These are phyloP conservation scores for Trichomonas vaginalis DNA, from an alignment of 208 protist species.

Conservation along the genomic window DNA sequence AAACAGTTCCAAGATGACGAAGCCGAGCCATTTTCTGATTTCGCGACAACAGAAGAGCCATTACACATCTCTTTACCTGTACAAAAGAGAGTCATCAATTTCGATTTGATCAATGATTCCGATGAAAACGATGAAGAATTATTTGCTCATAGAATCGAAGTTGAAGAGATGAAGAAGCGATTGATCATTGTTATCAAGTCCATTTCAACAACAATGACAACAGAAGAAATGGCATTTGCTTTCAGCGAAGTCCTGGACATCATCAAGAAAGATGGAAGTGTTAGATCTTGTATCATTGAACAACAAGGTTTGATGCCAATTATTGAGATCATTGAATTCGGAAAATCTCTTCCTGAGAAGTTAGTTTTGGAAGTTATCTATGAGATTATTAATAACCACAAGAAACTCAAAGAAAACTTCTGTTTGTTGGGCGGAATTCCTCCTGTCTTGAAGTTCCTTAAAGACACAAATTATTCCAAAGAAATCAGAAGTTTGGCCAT, in stretches of 20 bases:
- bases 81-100: neutral
- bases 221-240: neutral
- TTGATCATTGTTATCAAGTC: neutral
- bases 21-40: neutral
- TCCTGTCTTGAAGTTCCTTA: neutral
- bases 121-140: neutral
- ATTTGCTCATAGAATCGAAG: neutral
- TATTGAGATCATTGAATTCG: slow-evolving; percentile 1
- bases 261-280: neutral
- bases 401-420: neutral
- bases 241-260: neutral
- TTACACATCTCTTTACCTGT: neutral
- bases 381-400: neutral
- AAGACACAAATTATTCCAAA: neutral
- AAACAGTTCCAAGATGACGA: neutral
- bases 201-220: neutral
- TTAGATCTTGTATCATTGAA: neutral
- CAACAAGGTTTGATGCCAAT: neutral
- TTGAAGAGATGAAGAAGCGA: neutral
- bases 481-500: neutral
- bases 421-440: neutral
- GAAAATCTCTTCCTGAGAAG: neutral
- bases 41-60: neutral
- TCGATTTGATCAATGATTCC: neutral
- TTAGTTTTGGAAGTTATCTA: neutral